Base-by-base conservation (phyloP, 1,284 basidiomycete genomes). In the Apiotrichum sp. region DNA sequence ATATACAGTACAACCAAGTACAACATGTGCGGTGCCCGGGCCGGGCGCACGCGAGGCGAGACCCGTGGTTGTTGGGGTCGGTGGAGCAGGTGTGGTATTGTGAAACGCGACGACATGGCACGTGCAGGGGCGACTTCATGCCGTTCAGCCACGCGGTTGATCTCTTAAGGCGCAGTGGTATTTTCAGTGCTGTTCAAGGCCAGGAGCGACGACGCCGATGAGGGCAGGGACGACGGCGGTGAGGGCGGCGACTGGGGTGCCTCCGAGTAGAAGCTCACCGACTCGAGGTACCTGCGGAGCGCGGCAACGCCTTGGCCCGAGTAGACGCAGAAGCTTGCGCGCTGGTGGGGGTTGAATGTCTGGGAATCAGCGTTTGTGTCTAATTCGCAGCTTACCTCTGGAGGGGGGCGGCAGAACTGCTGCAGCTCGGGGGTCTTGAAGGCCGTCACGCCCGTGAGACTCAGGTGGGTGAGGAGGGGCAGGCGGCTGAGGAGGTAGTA, bases 261-360 rank as follows among this genome's bases (percentile, higher is more conserved):
- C 4, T 29, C 46, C 5, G 16, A 22, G 35, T 47, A 34, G 33
- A 47, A 47, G 14, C 34, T 29, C 8, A 38, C 46, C 4, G 62
- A 52, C 48, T 72, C 69, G 9, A 97, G 78, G 71, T 86, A 93
- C 31, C 84, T 79, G 41, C 95, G 83, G 35, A 99, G 81, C 53
- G 92, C 86, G 22, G 82, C 78, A 1, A 99, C 89, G 5, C 95
- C 93, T 63, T 87, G 87, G 40, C 92, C 92, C 4, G 92, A 95
- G 76, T 92, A 99, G 10, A 99, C 96, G 73, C 96, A 98, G 72
- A 98, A 99, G 2, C 90, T 85, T n/a, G 84, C 80, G 49, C 91
- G 85, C 73, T 98, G 96, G 52, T 86, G 87, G 34, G 86, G 81
- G 69, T 90, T 98, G 74, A 97, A 98, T 56, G 93, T 90, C 89